Evolutionary conservation across 2,329 filamentous ascomycete species (phyloP).

Genomic region (Nigrospora oryzae): DNA sequence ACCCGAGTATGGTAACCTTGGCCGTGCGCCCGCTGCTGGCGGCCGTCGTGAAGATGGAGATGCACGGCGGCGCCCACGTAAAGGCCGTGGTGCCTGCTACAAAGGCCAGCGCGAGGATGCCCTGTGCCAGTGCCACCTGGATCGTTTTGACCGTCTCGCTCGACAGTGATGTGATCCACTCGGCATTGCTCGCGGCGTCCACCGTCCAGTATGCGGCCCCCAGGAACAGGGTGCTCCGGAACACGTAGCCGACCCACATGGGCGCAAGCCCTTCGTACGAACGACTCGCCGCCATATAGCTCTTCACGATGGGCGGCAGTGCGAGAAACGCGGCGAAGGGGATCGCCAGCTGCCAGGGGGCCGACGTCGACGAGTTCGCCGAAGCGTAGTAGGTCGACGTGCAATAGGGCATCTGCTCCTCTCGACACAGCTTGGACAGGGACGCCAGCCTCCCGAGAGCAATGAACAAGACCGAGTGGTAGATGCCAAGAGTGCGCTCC

Average conservation of each 20-base stretch:
- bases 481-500: constrained; percentile 69
- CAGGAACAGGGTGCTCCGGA: constrained; percentile 68
- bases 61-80: constrained; percentile 75
- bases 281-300: constrained; percentile 71
- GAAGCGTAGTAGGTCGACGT: constrained; percentile 93
- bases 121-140: constrained; percentile 71
- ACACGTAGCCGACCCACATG: constrained; percentile 72
- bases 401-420: constrained; percentile 98
- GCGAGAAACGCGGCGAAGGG: constrained; percentile 65
- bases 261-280: constrained; percentile 84
- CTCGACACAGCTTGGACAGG: constrained; percentile 84
- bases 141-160: constrained; percentile 60
- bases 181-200: constrained; percentile 78
- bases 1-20: constrained; percentile 75
- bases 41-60: constrained; percentile 58
- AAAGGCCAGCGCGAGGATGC: constrained; percentile 70
- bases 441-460: constrained; percentile 72
- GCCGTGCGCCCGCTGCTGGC: constrained; percentile 30
- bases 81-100: constrained; percentile 81
- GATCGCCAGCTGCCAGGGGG: constrained; percentile 78
- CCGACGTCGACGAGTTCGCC: constrained; percentile 82
- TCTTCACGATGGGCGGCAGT: constrained; percentile 68
- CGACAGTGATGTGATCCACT: constrained; percentile 61
- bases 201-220: constrained; percentile 80
- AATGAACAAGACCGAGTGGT: constrained; percentile 79